Base-by-base conservation (phyloP, 352 stramenopile genomes). In the Aphanomyces stellatus region DNA sequence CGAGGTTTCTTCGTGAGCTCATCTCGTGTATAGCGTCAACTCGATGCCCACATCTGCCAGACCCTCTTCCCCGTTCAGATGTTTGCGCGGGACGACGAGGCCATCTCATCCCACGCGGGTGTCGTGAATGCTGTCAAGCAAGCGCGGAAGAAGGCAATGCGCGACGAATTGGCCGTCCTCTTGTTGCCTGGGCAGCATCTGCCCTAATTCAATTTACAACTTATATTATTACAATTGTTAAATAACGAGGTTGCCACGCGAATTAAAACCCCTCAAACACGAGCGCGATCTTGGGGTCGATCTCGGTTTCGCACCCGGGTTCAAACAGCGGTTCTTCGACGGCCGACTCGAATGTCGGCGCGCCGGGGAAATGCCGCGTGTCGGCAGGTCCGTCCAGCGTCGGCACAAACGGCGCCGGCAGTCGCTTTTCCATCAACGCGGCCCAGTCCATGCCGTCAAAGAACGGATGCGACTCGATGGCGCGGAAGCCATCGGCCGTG, bases 391-490 rank as follows among this genome's bases (percentile, higher is more conserved):
- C 37, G 17, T 4, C 25, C 2, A 64, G 81, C 27, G 82, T 79
- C 13, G 86, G 86, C 34, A 93, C 87, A 69, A 90, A 93, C 64
- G 86, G 86, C 48, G 82, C 76, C 22, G 87, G 82, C 3, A 95
- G 76, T 8, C 90, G 77, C 69, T 93, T 92, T 28, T 77, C 71
- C 55, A 90, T 78, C 35, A 95, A 64, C 53, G 76, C 74, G 31
- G 74, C 63, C 85, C 85, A 94, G 67, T 92, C 72, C 33, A 94
- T 91, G 4, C 37, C 46, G 13, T 55, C 57, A 31, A 93, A 94
- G 69, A 93, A 92, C 48, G 75, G 57, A 63, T 94, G 86, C 25
- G 62, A 27, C 59, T 79, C 77, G 28, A 94, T 71, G 24, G 78
- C 78, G 2, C 78, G 53, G 1, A 88, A 78, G 6, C 41, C 60